These are phyloP conservation scores for Neoscytalidium dimidiatum DNA, from an alignment of 2,329 filamentous ascomycete genomes.

Conservation along the genomic window DNA sequence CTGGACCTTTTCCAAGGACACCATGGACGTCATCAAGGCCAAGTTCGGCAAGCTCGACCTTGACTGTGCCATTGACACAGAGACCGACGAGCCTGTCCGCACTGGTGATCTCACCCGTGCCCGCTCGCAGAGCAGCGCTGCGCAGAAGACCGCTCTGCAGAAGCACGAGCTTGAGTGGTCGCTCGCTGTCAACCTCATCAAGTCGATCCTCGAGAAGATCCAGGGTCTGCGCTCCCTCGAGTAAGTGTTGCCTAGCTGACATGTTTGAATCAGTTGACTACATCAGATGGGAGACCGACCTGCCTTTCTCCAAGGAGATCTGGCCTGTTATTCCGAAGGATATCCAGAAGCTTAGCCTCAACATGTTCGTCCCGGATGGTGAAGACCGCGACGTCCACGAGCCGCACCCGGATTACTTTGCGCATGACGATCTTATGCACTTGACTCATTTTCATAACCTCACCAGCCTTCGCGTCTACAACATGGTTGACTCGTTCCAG, in stretches of 20 bases:
- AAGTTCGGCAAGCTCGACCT: slow-evolving; percentile 12
- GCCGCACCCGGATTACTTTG: slow-evolving; percentile 28
- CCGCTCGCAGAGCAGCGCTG: slow-evolving; percentile 17
- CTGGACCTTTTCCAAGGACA: slow-evolving; percentile 23
- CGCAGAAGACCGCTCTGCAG: background rate
- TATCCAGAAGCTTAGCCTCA: slow-evolving; percentile 32
- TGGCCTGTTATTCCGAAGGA: slow-evolving; percentile 27
- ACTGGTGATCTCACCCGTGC: background rate
- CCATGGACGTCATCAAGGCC: background rate
- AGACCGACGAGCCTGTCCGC: slow-evolving; percentile 6
- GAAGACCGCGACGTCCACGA: slow-evolving; percentile 23
- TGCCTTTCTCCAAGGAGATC: slow-evolving; percentile 30
- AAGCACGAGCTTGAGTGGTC: slow-evolving; percentile 24
- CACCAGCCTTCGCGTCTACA: slow-evolving; percentile 31
- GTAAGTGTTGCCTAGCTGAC: slow-evolving; percentile 24
- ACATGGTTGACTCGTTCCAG: slow-evolving; percentile 31
- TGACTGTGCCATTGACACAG: background rate
- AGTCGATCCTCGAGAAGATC: slow-evolving; percentile 27
- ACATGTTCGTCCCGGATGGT: slow-evolving; percentile 29
- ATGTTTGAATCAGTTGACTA: background rate
- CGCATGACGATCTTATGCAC: slow-evolving; percentile 28
- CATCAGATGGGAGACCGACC: slow-evolving; percentile 31
- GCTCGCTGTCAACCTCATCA: slow-evolving; percentile 24
- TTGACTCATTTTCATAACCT: slow-evolving; percentile 29
- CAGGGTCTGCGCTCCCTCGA: slow-evolving; percentile 29